A percentile compares a stretch with the other conserved stretches of the same genome.
phyloP scores from a whole-genome alignment of 257 asterid species.

The Penstemon barbatus region DNA sequence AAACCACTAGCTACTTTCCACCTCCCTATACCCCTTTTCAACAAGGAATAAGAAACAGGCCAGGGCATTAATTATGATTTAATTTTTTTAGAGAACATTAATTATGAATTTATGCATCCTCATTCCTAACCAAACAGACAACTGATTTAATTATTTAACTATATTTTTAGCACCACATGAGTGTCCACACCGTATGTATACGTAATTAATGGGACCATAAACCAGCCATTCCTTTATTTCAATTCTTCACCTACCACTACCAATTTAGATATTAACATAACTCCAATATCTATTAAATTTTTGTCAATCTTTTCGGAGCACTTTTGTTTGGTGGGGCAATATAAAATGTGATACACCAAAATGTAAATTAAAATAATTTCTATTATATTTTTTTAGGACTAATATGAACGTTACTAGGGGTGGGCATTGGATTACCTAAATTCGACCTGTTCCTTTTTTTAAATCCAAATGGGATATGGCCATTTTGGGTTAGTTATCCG shows the following conservation, averaged over 20 bases:
- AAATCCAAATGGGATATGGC: no score
- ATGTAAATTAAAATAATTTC: neutral
- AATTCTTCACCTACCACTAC: neutral
- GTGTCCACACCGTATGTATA: neutral
- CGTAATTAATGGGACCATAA: conserved; percentile 30
- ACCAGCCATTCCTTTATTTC: conserved; percentile 21
- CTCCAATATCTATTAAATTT: neutral
- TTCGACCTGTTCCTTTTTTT: no score
- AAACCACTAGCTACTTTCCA: conserved; percentile 38
- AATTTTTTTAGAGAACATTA: conserved; percentile 7
- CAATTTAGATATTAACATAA: neutral
- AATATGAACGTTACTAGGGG: no score
- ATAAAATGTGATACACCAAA: neutral
- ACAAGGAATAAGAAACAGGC: conserved; percentile 8
- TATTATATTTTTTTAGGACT: no score
- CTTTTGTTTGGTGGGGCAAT: neutral
- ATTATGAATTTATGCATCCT: no score
- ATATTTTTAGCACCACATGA: neutral
- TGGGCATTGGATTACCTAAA: no score
- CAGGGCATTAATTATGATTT: conserved; percentile 21
- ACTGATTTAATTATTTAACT: neutral
- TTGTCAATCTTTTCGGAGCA: conserved; percentile 3
- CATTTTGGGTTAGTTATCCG: no score
- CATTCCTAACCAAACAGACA: conserved; percentile 22
- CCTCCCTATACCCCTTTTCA: conserved; percentile 23